These are phyloP conservation scores for Suhomyces sp. DNA, from an alignment of 805 yeast species.

Conservation along the genomic window DNA sequence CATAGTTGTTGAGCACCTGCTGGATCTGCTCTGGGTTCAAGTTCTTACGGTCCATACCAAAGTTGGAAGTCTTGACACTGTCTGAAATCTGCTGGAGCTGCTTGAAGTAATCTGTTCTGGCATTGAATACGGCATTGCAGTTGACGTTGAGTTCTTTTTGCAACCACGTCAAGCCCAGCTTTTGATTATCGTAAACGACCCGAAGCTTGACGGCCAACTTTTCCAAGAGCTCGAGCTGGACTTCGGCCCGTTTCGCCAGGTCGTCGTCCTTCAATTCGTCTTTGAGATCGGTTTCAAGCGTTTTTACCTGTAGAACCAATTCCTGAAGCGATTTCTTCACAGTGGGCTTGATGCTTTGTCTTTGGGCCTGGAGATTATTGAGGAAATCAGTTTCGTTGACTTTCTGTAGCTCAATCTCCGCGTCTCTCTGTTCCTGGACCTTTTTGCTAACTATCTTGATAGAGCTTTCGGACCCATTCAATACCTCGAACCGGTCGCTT, in stretches of 20 bases:
- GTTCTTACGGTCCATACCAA: conserved; percentile 33
- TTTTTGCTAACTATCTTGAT: conserved; percentile 15
- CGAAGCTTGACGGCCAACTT: conserved; percentile 22
- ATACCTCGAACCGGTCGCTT: conserved; percentile 39
- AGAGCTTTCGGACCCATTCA: conserved; percentile 34
- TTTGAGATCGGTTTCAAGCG: conserved; percentile 23
- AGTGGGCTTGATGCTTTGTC: conserved; percentile 26
- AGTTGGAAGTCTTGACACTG: conserved; percentile 47
- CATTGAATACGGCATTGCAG: conserved; percentile 67
- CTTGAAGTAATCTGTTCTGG: conserved; percentile 77
- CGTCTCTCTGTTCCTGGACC: conserved; percentile 17
- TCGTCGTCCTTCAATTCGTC: conserved; percentile 16
- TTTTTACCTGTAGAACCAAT: conserved; percentile 24
- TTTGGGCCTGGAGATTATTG: conserved; percentile 16
- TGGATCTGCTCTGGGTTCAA: conserved; percentile 13
- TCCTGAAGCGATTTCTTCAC: conserved; percentile 34
- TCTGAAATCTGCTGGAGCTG: conserved; percentile 87
- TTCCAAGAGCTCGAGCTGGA: conserved; percentile 19
- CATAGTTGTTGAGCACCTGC: not conserved
- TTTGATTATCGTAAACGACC: conserved; percentile 41
- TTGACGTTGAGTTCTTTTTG: conserved; percentile 49
- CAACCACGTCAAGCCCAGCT: conserved; percentile 35
- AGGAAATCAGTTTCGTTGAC: conserved; percentile 26
- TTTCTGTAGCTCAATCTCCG: conserved; percentile 22
- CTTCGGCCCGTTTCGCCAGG: not conserved